Evolutionary conservation across 1,139 yeast genomes (phyloP).

Genomic region (Nadsonia commutata): DNA sequence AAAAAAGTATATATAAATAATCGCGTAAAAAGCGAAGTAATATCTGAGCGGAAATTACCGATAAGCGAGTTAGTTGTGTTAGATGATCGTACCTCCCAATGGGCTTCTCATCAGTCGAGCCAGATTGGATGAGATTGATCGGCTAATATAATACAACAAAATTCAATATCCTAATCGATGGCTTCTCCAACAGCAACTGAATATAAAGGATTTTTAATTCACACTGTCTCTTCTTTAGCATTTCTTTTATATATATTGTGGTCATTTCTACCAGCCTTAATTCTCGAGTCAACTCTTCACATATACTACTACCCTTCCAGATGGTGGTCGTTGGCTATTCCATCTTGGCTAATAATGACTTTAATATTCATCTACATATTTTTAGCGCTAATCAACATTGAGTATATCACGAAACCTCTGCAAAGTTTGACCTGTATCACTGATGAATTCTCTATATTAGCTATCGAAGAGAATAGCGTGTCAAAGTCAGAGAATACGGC

Average conservation of each 20-base stretch:
- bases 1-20: too few species aligned
- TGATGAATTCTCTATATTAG: conserved; percentile 50
- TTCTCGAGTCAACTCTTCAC: conserved; percentile 37
- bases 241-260: conserved; percentile 39
- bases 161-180: too few species aligned
- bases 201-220: not conserved
- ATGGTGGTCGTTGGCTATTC: conserved; percentile 77
- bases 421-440: conserved; percentile 48
- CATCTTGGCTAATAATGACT: conserved; percentile 50
- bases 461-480: conserved; percentile 14
- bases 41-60: too few species aligned
- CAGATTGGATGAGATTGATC: too few species aligned
- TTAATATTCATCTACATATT: conserved; percentile 63
- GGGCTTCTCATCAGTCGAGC: too few species aligned
- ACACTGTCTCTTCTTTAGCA: not conserved
- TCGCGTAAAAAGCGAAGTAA: too few species aligned
- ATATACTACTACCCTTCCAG: conserved; percentile 68
- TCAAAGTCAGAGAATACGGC: not conserved
- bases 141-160: too few species aligned
- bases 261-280: conserved; percentile 49
- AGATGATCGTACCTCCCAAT: too few species aligned
- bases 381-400: conserved; percentile 57
- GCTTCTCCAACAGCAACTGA: not conserved
- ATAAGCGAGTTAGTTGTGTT: too few species aligned
- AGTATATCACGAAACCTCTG: conserved; percentile 46